Percentiles rank a stretch among this genome's conserved stretches.
Conservation (phyloP, 257 asterid genomes). For the Agastache rugosa region DNA sequence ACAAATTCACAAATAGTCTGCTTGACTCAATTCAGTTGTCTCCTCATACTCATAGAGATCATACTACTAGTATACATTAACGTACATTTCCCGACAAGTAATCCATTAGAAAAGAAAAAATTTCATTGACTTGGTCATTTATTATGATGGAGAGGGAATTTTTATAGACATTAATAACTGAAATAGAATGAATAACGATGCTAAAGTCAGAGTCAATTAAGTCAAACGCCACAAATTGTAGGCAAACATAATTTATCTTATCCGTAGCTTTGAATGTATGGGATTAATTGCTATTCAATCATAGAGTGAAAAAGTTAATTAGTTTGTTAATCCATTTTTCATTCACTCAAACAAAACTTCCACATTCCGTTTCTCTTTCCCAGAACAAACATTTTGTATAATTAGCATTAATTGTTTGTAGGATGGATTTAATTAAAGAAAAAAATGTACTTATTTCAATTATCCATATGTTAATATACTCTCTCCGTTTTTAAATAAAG, state of each 20-base stretch:
- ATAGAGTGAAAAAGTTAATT: neutral
- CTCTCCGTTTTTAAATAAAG: no score
- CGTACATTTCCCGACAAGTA: neutral
- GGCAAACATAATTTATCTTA: neutral
- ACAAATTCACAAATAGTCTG: neutral
- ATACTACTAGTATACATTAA: neutral
- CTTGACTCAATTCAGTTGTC: conserved; percentile 3
- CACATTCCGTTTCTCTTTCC: neutral
- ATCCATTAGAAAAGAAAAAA: neutral
- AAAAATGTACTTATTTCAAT: no score
- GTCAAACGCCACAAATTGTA: conserved; percentile 10
- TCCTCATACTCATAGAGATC: neutral
- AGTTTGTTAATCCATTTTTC: neutral
- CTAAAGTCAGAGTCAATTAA: conserved; percentile 1
- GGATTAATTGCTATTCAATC: neutral
- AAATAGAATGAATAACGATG: neutral
- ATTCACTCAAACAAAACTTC: neutral
- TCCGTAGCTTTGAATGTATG: neutral
- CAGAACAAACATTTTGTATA: neutral
- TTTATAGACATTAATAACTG: neutral
- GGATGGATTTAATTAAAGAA: no score
- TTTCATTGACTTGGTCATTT: neutral
- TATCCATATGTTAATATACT: no score
- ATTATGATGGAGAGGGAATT: neutral
- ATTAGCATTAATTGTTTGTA: no score